Conservation (phyloP, 805 yeast species). For the Barnettozyma populi region DNA sequence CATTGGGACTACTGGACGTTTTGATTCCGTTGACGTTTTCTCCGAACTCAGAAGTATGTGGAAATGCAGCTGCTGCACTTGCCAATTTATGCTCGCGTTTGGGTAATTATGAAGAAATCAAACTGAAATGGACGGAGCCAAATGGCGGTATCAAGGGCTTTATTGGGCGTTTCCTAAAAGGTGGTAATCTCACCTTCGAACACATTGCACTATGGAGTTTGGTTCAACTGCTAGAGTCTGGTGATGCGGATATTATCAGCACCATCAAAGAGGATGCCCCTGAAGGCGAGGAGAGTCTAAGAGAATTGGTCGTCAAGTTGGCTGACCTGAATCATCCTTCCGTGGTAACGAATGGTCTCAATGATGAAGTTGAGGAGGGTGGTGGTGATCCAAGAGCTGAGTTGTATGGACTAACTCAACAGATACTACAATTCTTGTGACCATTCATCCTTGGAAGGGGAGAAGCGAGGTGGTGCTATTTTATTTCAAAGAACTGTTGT, state of each 20-base stretch:
- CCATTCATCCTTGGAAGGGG: neutral
- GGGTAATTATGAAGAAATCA: slow-evolving; percentile 71
- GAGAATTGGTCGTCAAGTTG: slow-evolving; percentile 44
- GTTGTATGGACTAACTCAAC: slow-evolving; percentile 61
- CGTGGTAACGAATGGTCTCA: slow-evolving; percentile 34
- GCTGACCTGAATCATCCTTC: slow-evolving; percentile 30
- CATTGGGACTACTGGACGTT: slow-evolving; percentile 80
- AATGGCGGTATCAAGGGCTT: slow-evolving; percentile 84
- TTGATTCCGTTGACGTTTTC: slow-evolving; percentile 88
- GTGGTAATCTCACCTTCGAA: slow-evolving; percentile 90
- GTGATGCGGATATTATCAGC: slow-evolving; percentile 54
- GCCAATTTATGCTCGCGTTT: slow-evolving; percentile 94
- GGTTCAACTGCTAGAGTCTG: slow-evolving; percentile 85
- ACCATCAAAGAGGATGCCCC: slow-evolving; percentile 36
- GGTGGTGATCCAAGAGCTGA: slow-evolving; percentile 51
- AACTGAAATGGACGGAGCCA: slow-evolving; percentile 61
- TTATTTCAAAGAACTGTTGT: slow-evolving; percentile 1
- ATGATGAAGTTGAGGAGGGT: slow-evolving; percentile 27
- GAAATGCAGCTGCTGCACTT: slow-evolving; percentile 96
- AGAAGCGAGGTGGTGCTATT: neutral
- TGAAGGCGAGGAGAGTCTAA: slow-evolving; percentile 46
- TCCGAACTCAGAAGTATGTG: slow-evolving; percentile 90
- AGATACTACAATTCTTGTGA: slow-evolving; percentile 44
- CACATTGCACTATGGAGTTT: slow-evolving; percentile 98
- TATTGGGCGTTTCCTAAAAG: slow-evolving; percentile 68